phyloP scores from a whole-genome alignment of 192 early-diverging fungal species.

The Umbelopsis sp. region DNA sequence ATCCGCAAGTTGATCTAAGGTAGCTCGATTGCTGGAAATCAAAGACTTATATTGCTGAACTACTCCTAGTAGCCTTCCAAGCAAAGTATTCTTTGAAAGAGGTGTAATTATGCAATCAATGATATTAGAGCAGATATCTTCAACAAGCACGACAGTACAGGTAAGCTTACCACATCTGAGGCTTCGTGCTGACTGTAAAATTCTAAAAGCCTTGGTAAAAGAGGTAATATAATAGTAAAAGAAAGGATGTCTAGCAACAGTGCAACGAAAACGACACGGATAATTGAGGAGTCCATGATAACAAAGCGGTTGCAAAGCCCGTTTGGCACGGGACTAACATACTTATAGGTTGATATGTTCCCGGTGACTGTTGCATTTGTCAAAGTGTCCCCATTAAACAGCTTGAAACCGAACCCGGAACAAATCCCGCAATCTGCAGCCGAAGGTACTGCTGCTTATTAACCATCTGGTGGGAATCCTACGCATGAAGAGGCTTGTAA shows the following conservation, averaged over 20 bases:
- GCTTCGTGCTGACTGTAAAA: conserved; percentile 77
- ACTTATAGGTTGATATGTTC: conserved; percentile 4
- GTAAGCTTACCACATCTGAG: conserved; percentile 56
- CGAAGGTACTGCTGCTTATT: background rate
- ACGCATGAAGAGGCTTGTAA: too few species aligned
- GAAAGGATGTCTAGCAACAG: conserved; percentile 96
- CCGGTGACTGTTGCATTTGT: conserved; percentile 4
- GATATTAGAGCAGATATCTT: too few species aligned
- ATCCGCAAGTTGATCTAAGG: background rate
- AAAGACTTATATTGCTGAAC: conserved; percentile 36
- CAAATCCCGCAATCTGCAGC: background rate
- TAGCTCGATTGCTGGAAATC: conserved; percentile 2
- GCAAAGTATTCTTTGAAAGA: conserved; percentile 22
- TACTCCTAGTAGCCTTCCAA: conserved; percentile 21
- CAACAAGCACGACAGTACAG: background rate
- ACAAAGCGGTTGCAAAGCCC: background rate
- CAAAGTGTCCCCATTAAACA: background rate
- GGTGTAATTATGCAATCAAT: too few species aligned
- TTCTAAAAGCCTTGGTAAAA: conserved; percentile 88
- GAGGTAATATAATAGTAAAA: conserved; percentile 96
- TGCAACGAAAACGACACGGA: conserved; percentile 76
- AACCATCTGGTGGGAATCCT: conserved; percentile 4
- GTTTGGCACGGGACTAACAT: conserved; percentile 1
- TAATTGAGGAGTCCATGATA: conserved; percentile 16
- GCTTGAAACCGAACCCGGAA: background rate